Conservation (phyloP, 1,284 basidiomycete genomes). For the Trichosporon asahii region DNA sequence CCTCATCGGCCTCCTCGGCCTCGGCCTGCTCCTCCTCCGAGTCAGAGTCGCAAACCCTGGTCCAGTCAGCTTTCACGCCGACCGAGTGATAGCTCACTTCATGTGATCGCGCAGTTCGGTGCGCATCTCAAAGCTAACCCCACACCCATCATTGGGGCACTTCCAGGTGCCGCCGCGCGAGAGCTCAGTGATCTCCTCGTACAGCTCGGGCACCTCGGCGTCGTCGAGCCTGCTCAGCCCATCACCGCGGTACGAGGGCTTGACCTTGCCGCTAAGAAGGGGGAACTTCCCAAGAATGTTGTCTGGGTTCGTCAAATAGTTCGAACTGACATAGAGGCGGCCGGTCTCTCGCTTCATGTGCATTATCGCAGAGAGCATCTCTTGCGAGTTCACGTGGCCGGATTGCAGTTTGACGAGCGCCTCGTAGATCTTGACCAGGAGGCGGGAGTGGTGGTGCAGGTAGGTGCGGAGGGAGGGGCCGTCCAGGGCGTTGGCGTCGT, state of each 20-base stretch:
- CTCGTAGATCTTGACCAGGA: not conserved
- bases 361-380: not conserved
- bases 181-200: not conserved
- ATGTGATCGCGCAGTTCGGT: not conserved
- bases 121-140: not conserved
- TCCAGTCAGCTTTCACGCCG: not conserved
- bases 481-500: not conserved
- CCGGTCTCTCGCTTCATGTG: not conserved
- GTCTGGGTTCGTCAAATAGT: not conserved
- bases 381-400: not conserved
- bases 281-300: too few species aligned
- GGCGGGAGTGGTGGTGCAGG: not conserved
- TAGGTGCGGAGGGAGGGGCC: not conserved
- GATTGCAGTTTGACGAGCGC: not conserved
- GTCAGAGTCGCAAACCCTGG: not conserved
- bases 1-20: not conserved
- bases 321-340: not conserved
- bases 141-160: not conserved
- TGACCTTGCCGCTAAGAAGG: too few species aligned
- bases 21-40: too few species aligned
- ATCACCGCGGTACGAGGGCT: not conserved
- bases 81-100: not conserved
- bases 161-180: not conserved
- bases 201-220: not conserved
- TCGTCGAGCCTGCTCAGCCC: not conserved